A percentile compares a stretch with the other conserved stretches of the same genome.
Evolutionary conservation across 2,329 filamentous ascomycete genomes (phyloP).

Genomic region (Aspergillus pseudoviridinutans): DNA sequence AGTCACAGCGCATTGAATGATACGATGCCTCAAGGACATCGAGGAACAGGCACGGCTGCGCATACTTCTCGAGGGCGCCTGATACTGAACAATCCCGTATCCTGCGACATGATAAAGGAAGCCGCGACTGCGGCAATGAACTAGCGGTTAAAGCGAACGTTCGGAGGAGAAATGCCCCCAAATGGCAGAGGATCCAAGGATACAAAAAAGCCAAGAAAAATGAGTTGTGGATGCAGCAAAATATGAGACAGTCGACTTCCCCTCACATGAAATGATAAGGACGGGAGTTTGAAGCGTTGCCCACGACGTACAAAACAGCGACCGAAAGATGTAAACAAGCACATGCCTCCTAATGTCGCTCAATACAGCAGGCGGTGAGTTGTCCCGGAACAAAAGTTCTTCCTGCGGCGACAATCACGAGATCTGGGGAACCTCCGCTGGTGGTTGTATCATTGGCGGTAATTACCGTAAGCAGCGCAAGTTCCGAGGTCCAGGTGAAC

Average conservation of each 20-base stretch:
- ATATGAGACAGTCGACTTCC: not conserved
- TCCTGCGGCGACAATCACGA: constrained; percentile 20
- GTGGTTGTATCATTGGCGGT: constrained; percentile 6
- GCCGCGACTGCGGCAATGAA: constrained; percentile 25
- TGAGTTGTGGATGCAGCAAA: not conserved
- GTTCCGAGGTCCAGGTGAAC: constrained; percentile 34
- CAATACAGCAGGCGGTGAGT: constrained; percentile 28
- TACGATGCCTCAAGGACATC: not conserved
- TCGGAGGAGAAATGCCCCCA: not conserved
- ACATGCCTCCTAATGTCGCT: constrained; percentile 19
- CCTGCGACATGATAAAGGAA: constrained; percentile 68
- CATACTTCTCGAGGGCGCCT: constrained; percentile 85
- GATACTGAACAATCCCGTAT: constrained; percentile 83
- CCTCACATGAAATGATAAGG: not conserved
- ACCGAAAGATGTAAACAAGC: constrained; percentile 34
- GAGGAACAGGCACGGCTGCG: constrained; percentile 11
- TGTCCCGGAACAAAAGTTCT: constrained; percentile 15
- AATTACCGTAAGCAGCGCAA: constrained; percentile 12
- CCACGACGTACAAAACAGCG: constrained; percentile 4
- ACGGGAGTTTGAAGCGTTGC: not conserved
- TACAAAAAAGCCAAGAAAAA: not conserved
- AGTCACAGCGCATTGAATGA: not conserved
- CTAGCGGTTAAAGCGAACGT: not conserved
- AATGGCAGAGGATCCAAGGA: not conserved
- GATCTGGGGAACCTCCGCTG: constrained; percentile 31